Base-by-base conservation (phyloP, 2,329 filamentous ascomycete genomes). In the Lasiodiplodia sp. region DNA sequence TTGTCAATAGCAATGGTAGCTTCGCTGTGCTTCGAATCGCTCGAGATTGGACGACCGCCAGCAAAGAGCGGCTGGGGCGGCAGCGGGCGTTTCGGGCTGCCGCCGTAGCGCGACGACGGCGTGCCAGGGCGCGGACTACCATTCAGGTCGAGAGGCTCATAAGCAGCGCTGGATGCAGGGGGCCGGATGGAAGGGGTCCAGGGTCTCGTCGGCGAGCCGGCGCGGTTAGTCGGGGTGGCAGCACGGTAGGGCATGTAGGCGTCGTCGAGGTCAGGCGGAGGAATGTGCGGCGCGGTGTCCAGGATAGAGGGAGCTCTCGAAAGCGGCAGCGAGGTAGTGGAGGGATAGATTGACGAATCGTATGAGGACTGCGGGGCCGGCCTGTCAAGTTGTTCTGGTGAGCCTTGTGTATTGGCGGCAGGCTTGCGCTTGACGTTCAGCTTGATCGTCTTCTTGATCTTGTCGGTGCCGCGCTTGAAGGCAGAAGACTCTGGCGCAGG, bases 51-150 rank as follows among this genome's bases (percentile, higher is more conserved):
- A 70, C 78, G 83, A 3, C 85, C 83, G 4, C 85, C 83, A 2
- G 91, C 87, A 76, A 97, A 98, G 10, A 97, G 84, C 4, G 96
- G 96, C 37, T 94, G 93, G 0, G 94, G 93, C 2, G 96, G 96
- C 38, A 98, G 84, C 3, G 95, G 95, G 68, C 95, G 87, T 73
- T 93, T 88, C 12, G 94, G 93, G 76, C 93, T 96, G 3, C 94
- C 92, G 23, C 94, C 92, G 78, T 98, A 97, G 77, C 90, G 87
- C 2, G 93, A 95, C 0, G 94, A 94, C 1, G 95, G 94, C 0
- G 95, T 97, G 5, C 95, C 95, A 1, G 96, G 95, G 69, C 96
- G 85, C 7, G 96, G 94, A 70, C 89, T 94, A 60, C 96, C 96
- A 75, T 98, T 95, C 69, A 98, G 81, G 73, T 97, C 94, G 25